A percentile compares a stretch with the other conserved stretches of the same genome.
Evolutionary conservation across 257 asterid species (phyloP).

Genomic region (Capsicum chinense): DNA sequence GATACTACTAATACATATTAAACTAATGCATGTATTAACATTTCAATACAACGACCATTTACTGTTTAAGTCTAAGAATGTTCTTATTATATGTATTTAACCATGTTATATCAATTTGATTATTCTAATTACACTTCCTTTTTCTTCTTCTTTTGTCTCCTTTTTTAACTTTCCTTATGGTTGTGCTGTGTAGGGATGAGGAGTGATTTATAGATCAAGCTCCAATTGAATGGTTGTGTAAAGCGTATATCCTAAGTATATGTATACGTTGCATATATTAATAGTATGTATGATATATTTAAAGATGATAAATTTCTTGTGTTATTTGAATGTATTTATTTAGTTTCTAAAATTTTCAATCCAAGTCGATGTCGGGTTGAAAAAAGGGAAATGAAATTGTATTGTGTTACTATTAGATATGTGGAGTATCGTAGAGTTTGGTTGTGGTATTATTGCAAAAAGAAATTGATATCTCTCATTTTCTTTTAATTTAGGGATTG

Average conservation of each 20-base stretch:
- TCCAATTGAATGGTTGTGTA: background rate
- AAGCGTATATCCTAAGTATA: background rate
- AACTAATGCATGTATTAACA: no score
- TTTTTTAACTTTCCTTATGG: background rate
- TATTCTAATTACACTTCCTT: background rate
- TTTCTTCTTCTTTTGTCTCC: no score
- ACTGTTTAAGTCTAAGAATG: background rate
- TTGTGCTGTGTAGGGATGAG: background rate
- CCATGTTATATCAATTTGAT: background rate
- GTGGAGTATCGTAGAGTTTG: background rate
- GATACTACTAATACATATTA: no score
- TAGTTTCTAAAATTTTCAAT: background rate
- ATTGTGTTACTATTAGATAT: background rate
- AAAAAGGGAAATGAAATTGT: background rate
- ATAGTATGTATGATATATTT: background rate
- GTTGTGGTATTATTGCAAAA: background rate
- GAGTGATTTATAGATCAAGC: background rate
- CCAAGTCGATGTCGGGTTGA: background rate
- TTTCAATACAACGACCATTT: no score
- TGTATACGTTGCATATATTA: background rate
- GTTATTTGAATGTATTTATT: background rate
- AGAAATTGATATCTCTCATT: background rate
- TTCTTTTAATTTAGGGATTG: background rate
- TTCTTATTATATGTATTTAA: background rate
- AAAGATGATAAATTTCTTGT: background rate